phyloP scores from a whole-genome alignment of 345 rosid species.

The Eutrema heterophyllum region DNA sequence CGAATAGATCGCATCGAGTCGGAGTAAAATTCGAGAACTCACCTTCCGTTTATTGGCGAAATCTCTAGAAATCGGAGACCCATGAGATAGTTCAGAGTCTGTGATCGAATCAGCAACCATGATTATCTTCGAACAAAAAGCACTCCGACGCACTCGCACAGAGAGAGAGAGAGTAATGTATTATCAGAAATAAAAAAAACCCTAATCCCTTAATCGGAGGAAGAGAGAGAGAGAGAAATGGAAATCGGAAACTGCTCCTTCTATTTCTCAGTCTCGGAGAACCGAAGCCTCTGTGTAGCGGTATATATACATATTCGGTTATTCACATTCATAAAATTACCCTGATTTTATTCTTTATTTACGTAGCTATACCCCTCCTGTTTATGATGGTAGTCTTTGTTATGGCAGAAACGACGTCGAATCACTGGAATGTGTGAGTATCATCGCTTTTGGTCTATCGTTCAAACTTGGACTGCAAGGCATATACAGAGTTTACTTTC shows the following conservation, averaged over 20 bases:
- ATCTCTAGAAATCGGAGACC: slow-evolving; percentile 26
- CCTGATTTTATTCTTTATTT: background rate
- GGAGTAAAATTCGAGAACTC: background rate
- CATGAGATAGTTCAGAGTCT: slow-evolving; percentile 20
- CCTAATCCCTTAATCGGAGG: slow-evolving; percentile 39
- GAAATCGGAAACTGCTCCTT: slow-evolving; percentile 69
- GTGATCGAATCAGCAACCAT: slow-evolving; percentile 40
- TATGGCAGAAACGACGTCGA: background rate
- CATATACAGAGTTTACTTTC: background rate
- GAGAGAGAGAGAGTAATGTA: background rate
- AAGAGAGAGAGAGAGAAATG: slow-evolving; percentile 21
- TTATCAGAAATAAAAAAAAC: slow-evolving; percentile 20
- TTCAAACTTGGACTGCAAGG: slow-evolving; percentile 13
- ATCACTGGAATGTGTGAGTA: background rate
- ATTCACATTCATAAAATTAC: background rate
- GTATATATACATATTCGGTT: background rate
- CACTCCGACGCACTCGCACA: background rate
- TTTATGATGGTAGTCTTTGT: background rate
- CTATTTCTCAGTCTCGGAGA: slow-evolving; percentile 23
- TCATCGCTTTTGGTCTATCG: background rate
- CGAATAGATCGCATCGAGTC: background rate
- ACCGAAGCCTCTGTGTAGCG: slow-evolving; percentile 3
- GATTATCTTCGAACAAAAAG: background rate
- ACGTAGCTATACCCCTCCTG: background rate
- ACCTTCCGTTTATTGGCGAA: slow-evolving; percentile 35